A percentile compares a stretch with the other conserved stretches of the same genome.
phyloP scores from a whole-genome alignment of 1,284 basidiomycete species.

The Moniliella sp. region DNA sequence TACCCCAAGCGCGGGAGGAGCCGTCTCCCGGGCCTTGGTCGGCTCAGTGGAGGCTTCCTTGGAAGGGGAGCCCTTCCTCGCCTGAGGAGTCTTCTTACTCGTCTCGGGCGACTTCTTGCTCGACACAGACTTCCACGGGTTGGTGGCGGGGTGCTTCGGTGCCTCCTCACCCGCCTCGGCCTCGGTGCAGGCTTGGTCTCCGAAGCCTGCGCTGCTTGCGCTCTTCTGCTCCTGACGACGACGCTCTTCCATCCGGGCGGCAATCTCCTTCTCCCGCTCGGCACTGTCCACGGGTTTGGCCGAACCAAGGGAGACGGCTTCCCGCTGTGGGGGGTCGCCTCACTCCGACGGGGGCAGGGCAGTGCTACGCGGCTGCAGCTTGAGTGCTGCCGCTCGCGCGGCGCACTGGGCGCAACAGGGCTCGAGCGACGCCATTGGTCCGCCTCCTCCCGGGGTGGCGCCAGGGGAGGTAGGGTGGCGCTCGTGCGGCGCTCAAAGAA shows the following conservation, averaged over 20 bases:
- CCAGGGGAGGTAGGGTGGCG: neutral
- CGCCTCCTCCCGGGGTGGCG: neutral
- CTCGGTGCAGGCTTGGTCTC: slow-evolving; percentile 3
- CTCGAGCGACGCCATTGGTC: neutral
- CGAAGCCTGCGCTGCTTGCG: slow-evolving; percentile 15
- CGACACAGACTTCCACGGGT: too few relatives aligned
- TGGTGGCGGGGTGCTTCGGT: too few relatives aligned
- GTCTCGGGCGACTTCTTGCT: too few relatives aligned
- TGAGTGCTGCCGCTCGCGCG: too few relatives aligned
- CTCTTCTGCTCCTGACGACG: slow-evolving; percentile 4
- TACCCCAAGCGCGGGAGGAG: too few relatives aligned
- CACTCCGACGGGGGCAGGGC: too few relatives aligned
- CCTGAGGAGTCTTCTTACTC: too few relatives aligned
- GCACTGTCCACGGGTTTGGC: slow-evolving; percentile 74
- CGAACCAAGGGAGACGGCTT: slow-evolving; percentile 51
- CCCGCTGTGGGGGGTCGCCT: too few relatives aligned
- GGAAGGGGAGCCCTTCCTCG: too few relatives aligned
- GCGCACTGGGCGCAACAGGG: neutral
- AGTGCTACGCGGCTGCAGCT: too few relatives aligned
- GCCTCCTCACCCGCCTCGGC: slow-evolving; percentile 1
- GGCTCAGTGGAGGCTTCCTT: too few relatives aligned
- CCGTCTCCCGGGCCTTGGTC: too few relatives aligned
- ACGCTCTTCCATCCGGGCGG: slow-evolving; percentile 35
- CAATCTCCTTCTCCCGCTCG: slow-evolving; percentile 51
- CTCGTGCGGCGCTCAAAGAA: neutral